phyloP scores from a whole-genome alignment of 345 rosid genomes.

The Trapa bicornis region DNA sequence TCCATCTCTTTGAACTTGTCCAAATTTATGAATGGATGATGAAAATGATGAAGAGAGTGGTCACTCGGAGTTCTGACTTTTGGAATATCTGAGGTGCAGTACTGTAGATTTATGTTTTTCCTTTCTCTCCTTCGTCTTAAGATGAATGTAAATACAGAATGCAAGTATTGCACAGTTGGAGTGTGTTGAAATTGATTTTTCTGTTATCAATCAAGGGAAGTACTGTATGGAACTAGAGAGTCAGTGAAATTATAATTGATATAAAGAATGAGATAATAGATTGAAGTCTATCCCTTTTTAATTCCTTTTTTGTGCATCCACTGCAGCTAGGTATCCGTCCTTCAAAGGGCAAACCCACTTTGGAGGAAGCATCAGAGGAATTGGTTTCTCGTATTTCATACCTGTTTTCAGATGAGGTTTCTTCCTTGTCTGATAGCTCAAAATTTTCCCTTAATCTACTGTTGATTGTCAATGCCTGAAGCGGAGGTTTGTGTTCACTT shows the following conservation, averaged over 20 bases:
- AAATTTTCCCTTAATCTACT: not conserved
- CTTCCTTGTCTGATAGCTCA: slow-evolving; percentile 9
- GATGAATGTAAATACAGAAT: not conserved
- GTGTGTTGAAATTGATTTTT: too few species aligned
- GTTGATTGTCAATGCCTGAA: not conserved
- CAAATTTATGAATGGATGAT: too few species aligned
- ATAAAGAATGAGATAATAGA: not conserved
- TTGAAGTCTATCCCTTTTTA: not conserved
- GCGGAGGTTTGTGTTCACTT: not conserved
- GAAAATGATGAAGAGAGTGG: too few species aligned
- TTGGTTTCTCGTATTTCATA: slow-evolving; percentile 36
- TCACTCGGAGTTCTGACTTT: not conserved
- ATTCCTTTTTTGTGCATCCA: slow-evolving; percentile 1
- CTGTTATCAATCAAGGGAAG: not conserved
- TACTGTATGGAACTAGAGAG: not conserved
- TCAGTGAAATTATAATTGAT: not conserved
- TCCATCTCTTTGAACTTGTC: too few species aligned
- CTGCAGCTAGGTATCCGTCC: slow-evolving; percentile 61
- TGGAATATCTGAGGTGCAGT: not conserved
- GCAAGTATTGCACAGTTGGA: too few species aligned
- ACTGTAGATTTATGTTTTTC: not conserved
- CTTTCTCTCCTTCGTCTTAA: not conserved
- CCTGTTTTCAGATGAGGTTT: slow-evolving; percentile 69
- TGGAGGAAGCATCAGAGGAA: slow-evolving; percentile 50
- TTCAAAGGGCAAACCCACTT: slow-evolving; percentile 32